phyloP scores from a whole-genome alignment of 1,139 yeast species.

The Saccharomyces hybrid region DNA sequence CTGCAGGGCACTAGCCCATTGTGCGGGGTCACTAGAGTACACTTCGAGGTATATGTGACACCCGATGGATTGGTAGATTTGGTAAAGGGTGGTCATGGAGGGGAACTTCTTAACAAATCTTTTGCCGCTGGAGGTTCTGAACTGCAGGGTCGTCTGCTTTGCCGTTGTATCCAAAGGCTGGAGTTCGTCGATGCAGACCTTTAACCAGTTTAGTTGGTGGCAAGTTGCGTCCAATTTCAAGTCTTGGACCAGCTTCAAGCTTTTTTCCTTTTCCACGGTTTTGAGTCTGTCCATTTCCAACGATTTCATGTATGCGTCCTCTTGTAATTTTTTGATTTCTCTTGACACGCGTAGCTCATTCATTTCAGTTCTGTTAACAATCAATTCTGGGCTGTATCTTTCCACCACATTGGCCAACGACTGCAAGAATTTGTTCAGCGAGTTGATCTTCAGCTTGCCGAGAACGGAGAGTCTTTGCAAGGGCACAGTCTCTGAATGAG shows the following conservation, averaged over 20 bases:
- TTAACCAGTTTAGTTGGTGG: conserved; percentile 20
- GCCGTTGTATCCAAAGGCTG: conserved; percentile 8
- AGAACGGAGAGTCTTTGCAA: conserved; percentile 31
- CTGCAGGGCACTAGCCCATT: conserved; percentile 12
- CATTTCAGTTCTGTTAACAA: conserved; percentile 32
- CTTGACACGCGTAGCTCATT: conserved; percentile 33
- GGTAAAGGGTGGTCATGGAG: conserved; percentile 43
- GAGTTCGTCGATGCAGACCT: conserved; percentile 14
- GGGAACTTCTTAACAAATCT: conserved; percentile 52
- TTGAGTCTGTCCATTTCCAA: conserved; percentile 30
- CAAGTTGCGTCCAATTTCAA: conserved; percentile 6
- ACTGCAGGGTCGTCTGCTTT: conserved; percentile 31
- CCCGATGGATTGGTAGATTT: conserved; percentile 61
- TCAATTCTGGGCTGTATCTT: conserved; percentile 32
- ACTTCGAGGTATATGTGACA: conserved; percentile 27
- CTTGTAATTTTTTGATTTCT: conserved; percentile 34
- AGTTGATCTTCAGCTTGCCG: conserved; percentile 25
- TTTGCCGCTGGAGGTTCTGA: conserved; percentile 53
- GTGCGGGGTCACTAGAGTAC: conserved; percentile 10
- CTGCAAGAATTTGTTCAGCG: conserved; percentile 26
- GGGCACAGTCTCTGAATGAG: conserved; percentile 22
- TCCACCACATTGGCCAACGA: conserved; percentile 28
- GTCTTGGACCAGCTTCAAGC: conserved; percentile 12
- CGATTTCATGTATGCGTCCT: conserved; percentile 35
- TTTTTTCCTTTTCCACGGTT: conserved; percentile 19